Base-by-base conservation (phyloP, 805 yeast genomes). In the Candida sanyiensis region DNA sequence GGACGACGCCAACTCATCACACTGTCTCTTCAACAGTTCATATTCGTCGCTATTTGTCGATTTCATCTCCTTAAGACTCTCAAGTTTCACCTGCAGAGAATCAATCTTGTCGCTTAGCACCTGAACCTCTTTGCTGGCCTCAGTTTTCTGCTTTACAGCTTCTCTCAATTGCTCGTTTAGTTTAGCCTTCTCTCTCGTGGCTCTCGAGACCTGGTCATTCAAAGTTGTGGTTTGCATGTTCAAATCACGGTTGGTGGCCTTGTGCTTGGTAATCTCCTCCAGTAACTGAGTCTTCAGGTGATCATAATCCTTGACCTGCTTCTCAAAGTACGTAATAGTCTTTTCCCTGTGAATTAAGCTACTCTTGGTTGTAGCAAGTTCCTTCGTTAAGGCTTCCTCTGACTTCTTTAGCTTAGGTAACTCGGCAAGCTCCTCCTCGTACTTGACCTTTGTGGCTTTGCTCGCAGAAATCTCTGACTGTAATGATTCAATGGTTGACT, bases 1-100 rank as follows among this genome's bases (percentile, higher is more conserved):
- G 38, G 83, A 75, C 70, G 83, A 72, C 3, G 70, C 54, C 35
- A 83, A 57, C 51, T 86, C 95, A 37, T 85, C 90, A 43, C 79
- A 74, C 54, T 84, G 87, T 46, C 76, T 80, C 50, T 73, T 80
- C 43, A 76, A 50, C 0, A 66, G 48, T 28, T 73, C 80, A 7
- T 68, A 63, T 41, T 69, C 72, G 19, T 67, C 73, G 36, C 49
- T 63, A 1, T 69, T 62, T 1, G 41, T 39, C 12, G 61, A 48
- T 33, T 64, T 63, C 25, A 62, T 34, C 27, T 57, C 58, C 40
- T 66, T 63, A 15, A 63, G 40, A 11, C 64, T 59, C 37, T 63
- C 64, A 33, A 58, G 60, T 40, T 67, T 64, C 37, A 61, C 67
- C 38, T 60, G 65, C 23, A 66, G 44, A 6, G 63, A 61, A n/a